These are phyloP conservation scores for Iris pallida DNA, from an alignment of 116 monocot genomes.

Conservation along the genomic window DNA sequence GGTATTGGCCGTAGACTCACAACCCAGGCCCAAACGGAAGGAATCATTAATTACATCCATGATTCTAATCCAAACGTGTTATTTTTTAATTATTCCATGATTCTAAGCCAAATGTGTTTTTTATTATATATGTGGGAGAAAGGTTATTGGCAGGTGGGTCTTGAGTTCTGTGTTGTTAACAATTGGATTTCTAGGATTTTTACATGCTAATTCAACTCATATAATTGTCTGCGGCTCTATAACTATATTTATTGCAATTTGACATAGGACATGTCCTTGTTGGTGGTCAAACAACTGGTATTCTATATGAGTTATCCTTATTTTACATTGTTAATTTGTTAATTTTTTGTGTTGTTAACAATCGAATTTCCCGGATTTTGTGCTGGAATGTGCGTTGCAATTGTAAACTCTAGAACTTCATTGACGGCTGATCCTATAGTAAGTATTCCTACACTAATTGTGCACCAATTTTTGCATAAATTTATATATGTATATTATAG, in stretches of 20 bases:
- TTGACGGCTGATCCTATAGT: conserved; percentile 92
- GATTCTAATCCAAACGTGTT: too few relatives aligned
- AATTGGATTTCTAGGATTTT: background rate
- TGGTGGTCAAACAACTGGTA: conserved; percentile 68
- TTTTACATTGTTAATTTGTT: background rate
- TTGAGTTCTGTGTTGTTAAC: background rate
- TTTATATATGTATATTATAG: too few relatives aligned
- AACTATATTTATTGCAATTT: conserved; percentile 55
- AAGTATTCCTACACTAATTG: conserved; percentile 10
- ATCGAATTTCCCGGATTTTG: conserved; percentile 51
- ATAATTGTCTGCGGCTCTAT: background rate
- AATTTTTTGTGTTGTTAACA: background rate
- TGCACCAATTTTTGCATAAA: too few relatives aligned
- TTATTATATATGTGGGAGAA: too few relatives aligned
- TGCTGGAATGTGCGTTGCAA: conserved; percentile 73
- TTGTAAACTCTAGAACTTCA: conserved; percentile 96
- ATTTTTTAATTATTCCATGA: too few relatives aligned
- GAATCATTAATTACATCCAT: too few relatives aligned
- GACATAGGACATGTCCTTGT: conserved; percentile 87
- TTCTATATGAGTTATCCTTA: background rate
- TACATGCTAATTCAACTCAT: background rate
- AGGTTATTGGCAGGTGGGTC: conserved; percentile 90
- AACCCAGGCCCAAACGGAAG: too few relatives aligned
- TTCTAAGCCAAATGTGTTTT: too few relatives aligned
- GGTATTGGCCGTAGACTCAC: too few relatives aligned